Base-by-base conservation (phyloP, 352 stramenopile genomes). In the Phytophthora hybrid region DNA sequence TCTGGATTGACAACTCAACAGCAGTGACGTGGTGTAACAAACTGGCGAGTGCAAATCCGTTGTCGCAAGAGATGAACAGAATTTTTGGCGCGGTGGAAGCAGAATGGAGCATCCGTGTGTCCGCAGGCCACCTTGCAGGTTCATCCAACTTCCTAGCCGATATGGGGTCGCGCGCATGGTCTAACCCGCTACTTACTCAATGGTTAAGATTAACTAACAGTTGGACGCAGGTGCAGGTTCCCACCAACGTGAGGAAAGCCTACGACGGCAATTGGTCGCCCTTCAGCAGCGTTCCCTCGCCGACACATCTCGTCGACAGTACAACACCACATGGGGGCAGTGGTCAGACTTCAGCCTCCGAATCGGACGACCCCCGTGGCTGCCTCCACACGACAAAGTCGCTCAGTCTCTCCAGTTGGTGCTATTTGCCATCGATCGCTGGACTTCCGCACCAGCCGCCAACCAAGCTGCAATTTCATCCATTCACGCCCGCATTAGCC, bases 401-500 rank as follows among this genome's bases (percentile, higher is more conserved):
- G 23, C 6, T 0, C 65, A 78, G 49, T 74, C 68, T 51, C 62
- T 79, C 16, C 63, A 66, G 4, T 18, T 76, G 19, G 54, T 62
- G 54, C n/a, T 70, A 1, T 70, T 79, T 34, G 66, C 66, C 7
- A 60, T 70, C 16, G 32, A 71, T 31, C 19, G 19, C 4, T 72
- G 65, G 46, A 21, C 19, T 7, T 11, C 31, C 9, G 5, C 29
- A 10, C 26, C 46, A 34, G 34, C 5, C 19, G 11, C 34, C 13
- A 44, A 44, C 11, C 9, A 14, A 44, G 34, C 34, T 5, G 41
- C 5, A 5, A 21, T 19, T 10, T 49, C 41, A 16, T 49, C 69
- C 57, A 55, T 74, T 29, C 51, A 46, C n/a, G 5, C 61, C 51
- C 59, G 71, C n/a, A 10, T 78, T 47, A 71, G 71, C 61, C 60